A percentile compares a stretch with the other conserved stretches of the same genome.
phyloP scores from a whole-genome alignment of 768 basidiomycete species.

The Sutorius australiensis region DNA sequence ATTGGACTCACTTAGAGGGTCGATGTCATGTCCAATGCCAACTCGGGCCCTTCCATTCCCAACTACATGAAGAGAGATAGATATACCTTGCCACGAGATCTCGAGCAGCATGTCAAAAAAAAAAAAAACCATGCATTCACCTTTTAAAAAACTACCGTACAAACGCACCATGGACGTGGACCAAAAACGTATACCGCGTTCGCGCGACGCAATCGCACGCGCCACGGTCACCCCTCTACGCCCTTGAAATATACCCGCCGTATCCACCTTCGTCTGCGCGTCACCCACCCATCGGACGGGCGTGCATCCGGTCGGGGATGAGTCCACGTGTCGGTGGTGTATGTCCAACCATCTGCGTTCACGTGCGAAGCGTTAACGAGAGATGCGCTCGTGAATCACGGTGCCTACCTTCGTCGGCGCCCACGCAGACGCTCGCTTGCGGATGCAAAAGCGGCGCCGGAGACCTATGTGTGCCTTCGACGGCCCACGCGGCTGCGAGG shows the following conservation, averaged over 20 bases:
- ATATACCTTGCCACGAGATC: background rate
- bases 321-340: slow-evolving; percentile 75
- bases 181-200: background rate
- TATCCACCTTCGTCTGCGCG: slow-evolving; percentile 66
- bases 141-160: background rate
- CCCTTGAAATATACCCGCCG: slow-evolving; percentile 50
- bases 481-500: slow-evolving; percentile 53
- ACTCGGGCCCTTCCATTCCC: too few relatives aligned
- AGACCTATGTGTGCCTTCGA: background rate
- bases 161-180: background rate
- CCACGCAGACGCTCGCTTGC: slow-evolving; percentile 8
- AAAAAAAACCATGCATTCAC: background rate
- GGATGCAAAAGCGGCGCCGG: background rate
- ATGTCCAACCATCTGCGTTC: slow-evolving; percentile 63
- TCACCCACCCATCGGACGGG: slow-evolving; percentile 49
- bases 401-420: slow-evolving; percentile 27
- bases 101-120: too few relatives aligned
- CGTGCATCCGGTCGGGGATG: slow-evolving; percentile 39
- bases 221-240: background rate
- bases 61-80: too few relatives aligned
- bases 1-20: background rate
- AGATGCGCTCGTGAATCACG: too few relatives aligned
- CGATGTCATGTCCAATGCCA: too few relatives aligned
- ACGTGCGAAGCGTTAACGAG: background rate
- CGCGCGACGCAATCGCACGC: too few relatives aligned